Percentiles rank a stretch among this genome's conserved stretches.
Conservation (phyloP, 345 rosid species). For the Salix brachista region DNA sequence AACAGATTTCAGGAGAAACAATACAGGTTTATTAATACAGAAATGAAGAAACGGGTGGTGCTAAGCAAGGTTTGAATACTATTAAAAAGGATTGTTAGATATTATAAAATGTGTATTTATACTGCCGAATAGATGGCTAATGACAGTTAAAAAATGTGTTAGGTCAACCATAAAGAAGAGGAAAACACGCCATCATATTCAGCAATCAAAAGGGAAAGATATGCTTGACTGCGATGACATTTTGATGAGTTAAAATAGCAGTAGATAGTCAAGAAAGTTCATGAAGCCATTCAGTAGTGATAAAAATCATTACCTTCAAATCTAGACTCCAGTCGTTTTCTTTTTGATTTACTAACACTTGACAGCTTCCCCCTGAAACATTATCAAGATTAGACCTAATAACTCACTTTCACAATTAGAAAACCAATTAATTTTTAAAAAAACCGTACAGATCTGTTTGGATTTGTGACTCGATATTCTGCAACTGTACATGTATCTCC, state of each 20-base stretch:
- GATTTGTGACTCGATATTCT: slow-evolving; percentile 62
- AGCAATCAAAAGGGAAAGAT: background rate
- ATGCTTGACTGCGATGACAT: background rate
- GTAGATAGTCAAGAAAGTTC: background rate
- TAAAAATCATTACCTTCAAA: slow-evolving; percentile 55
- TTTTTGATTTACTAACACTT: slow-evolving; percentile 55
- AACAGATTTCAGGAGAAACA: background rate
- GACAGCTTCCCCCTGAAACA: slow-evolving; percentile 58
- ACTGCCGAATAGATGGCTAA: background rate
- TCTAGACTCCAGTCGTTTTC: slow-evolving; percentile 67
- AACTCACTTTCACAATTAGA: slow-evolving; percentile 12
- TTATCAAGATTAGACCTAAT: slow-evolving; percentile 20
- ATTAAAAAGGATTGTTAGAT: background rate
- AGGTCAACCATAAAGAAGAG: background rate
- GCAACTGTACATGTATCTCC: slow-evolving; percentile 57
- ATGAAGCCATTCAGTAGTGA: background rate
- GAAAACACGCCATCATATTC: background rate
- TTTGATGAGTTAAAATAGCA: background rate
- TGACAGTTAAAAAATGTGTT: background rate
- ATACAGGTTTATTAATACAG: background rate
- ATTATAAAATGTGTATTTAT: background rate
- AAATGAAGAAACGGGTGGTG: background rate
- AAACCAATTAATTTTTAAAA: slow-evolving; percentile 14
- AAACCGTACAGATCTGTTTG: slow-evolving; percentile 62
- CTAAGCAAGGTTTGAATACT: background rate